phyloP scores from a whole-genome alignment of 148 eudicot species.

The Oxyria digyna region DNA sequence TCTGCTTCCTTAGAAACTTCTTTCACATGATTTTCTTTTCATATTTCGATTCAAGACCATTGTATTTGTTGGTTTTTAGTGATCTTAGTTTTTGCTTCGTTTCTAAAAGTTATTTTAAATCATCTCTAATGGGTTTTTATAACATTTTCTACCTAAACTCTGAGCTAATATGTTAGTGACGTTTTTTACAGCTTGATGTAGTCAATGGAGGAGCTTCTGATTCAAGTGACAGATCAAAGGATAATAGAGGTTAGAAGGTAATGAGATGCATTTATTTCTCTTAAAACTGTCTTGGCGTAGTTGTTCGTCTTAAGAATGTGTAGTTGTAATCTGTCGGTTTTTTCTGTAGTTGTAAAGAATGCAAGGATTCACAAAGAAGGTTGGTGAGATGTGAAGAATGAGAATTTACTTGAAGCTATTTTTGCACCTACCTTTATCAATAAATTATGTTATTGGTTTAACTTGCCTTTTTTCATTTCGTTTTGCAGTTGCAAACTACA shows the following conservation, averaged over 20 bases:
- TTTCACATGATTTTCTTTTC: neutral
- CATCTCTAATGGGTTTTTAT: too few species aligned
- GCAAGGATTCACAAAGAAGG: too few species aligned
- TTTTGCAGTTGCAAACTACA: too few species aligned
- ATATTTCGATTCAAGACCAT: neutral
- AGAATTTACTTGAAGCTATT: too few species aligned
- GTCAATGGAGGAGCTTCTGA: constrained; percentile 34
- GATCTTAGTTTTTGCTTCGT: neutral
- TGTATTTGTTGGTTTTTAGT: neutral
- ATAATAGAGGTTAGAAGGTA: constrained; percentile 43
- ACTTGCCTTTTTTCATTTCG: too few species aligned
- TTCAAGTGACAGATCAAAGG: constrained; percentile 48
- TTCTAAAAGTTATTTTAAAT: neutral
- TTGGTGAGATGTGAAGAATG: too few species aligned
- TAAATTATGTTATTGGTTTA: too few species aligned
- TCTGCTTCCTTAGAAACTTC: too few species aligned
- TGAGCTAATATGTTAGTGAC: neutral
- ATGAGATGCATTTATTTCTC: neutral
- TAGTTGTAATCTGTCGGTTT: too few species aligned
- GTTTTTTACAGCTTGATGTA: constrained; percentile 21
- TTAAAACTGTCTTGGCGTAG: neutral
- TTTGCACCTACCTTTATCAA: too few species aligned
- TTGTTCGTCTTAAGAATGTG: neutral
- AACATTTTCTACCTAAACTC: too few species aligned
- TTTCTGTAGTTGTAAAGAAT: too few species aligned